phyloP scores from a whole-genome alignment of 768 basidiomycete species.

The Phaeotremella fagi region DNA sequence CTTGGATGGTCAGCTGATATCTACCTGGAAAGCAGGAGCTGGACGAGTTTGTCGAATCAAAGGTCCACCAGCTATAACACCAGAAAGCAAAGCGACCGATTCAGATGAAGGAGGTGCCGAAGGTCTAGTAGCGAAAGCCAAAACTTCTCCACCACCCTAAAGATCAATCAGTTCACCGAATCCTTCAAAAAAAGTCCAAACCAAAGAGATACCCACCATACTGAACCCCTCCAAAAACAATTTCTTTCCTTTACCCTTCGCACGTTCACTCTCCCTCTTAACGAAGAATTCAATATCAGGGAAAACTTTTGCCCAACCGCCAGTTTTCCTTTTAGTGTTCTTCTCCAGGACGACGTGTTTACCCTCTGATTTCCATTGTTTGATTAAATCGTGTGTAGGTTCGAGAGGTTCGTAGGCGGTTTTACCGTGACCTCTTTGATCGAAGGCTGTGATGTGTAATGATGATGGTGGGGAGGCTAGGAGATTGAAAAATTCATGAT shows the following conservation, averaged over 20 bases:
- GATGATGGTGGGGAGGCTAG: constrained; percentile 30
- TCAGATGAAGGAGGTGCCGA: constrained; percentile 18
- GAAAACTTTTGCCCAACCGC: constrained; percentile 39
- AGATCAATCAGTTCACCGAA: background rate
- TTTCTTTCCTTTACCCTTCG: constrained; percentile 23
- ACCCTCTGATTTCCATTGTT: constrained; percentile 32
- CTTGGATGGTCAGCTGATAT: too few relatives aligned
- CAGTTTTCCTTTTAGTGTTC: constrained; percentile 29
- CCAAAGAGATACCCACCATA: constrained; percentile 26
- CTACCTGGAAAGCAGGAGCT: constrained; percentile 24
- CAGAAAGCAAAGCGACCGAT: constrained; percentile 23
- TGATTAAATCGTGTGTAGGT: constrained; percentile 13
- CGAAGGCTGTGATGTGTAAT: constrained; percentile 36
- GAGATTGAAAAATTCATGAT: constrained; percentile 32
- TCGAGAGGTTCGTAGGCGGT: constrained; percentile 27
- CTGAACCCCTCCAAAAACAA: constrained; percentile 41
- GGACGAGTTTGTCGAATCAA: constrained; percentile 30
- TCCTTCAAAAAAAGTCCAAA: background rate
- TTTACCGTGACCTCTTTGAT: constrained; percentile 39
- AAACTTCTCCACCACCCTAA: constrained; percentile 36
- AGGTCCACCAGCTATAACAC: constrained; percentile 32
- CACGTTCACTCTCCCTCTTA: constrained; percentile 16
- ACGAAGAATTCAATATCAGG: constrained; percentile 44
- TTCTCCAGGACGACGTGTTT: constrained; percentile 28
- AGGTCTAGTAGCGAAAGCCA: constrained; percentile 35